These are phyloP conservation scores for Dendrobium catenatum DNA, from an alignment of 106 monocot genomes.

Conservation along the genomic window DNA sequence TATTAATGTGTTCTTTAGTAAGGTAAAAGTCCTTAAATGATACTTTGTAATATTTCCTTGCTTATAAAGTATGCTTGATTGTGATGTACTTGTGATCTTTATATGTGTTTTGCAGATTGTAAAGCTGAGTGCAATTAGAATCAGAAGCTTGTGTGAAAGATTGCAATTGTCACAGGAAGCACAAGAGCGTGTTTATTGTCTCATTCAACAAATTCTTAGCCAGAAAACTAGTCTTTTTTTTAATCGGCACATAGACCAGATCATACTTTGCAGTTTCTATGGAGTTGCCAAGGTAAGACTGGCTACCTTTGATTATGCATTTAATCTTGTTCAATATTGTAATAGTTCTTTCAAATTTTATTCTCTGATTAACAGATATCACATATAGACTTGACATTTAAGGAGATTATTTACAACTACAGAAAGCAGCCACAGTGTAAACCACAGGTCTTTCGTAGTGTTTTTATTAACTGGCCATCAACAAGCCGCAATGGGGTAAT, in stretches of 20 bases:
- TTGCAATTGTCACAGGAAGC: slow-evolving; percentile 64
- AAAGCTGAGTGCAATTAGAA: slow-evolving; percentile 85
- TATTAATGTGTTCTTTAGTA: slow-evolving; percentile 81
- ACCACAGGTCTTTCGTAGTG: slow-evolving; percentile 91
- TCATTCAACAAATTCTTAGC: slow-evolving; percentile 78
- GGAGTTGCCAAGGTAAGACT: slow-evolving; percentile 77
- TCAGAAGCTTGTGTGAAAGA: slow-evolving; percentile 84
- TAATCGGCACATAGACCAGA: slow-evolving; percentile 94
- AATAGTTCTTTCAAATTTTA: neutral
- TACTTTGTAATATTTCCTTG: neutral
- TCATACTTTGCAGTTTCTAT: slow-evolving; percentile 91
- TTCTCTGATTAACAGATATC: slow-evolving; percentile 48
- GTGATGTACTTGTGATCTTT: neutral
- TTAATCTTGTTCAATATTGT: slow-evolving; percentile 2
- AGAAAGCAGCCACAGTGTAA: slow-evolving; percentile 92
- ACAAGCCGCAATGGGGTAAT: slow-evolving; percentile 61
- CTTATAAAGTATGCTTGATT: neutral
- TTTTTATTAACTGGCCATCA: slow-evolving; percentile 72
- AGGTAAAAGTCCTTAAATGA: slow-evolving; percentile 29
- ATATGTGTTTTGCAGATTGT: slow-evolving; percentile 33
- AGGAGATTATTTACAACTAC: slow-evolving; percentile 91
- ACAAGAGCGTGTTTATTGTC: slow-evolving; percentile 61
- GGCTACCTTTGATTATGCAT: neutral
- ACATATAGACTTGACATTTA: slow-evolving; percentile 69
- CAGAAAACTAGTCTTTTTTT: slow-evolving; percentile 73